Base-by-base conservation (phyloP, 805 yeast genomes). In the Schwanniomyces sp. region DNA sequence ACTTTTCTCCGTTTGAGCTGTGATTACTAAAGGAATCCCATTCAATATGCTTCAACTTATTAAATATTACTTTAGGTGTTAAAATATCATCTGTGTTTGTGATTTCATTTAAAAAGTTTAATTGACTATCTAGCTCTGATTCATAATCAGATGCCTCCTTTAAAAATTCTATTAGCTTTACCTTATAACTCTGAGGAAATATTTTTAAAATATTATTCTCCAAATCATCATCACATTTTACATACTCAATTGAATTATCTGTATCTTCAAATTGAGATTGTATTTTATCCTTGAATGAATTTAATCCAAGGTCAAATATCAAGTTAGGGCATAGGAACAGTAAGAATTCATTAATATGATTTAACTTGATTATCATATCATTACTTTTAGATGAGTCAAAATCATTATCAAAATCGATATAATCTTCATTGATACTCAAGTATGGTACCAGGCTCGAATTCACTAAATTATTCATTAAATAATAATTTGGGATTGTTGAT, bases 401-500 rank as follows among this genome's bases (percentile, higher is more conserved):
- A 41, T 67, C 75, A 38, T 63, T 61, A 14, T 66, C 71, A 6
- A 63, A 66, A 7, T 68, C 74, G n/a, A 55, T 62, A 8, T 62
- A 66, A 38, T 66, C 72, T n/a, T 61, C 66, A 43, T 61, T 66
- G 50, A 71, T 64, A 34, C 58, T 59, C 50, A 69, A 69, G 39
- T 58, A 68, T 24, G 67, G 51, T 12, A 57, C 45, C 7, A 58
- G 29, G 7, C 51, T 50, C n/a, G 45, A 44, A 7, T 41, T 41
- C 5, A 48, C 36, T 21, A 48, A 41, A 46, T 66, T 72, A 16
- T 70, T 66, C 10, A 67, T 50, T 36, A 78, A 64, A 51, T 82
- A 82, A 11, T 61, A 55, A 12, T 73, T 69, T 0, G 95, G 92
- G 9, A 87, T 81, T 0, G 87, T 77, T 39, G 76, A 70, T 0